Conservation (phyloP, 805 yeast species). For the Saccharomycopsis lassenensis region DNA sequence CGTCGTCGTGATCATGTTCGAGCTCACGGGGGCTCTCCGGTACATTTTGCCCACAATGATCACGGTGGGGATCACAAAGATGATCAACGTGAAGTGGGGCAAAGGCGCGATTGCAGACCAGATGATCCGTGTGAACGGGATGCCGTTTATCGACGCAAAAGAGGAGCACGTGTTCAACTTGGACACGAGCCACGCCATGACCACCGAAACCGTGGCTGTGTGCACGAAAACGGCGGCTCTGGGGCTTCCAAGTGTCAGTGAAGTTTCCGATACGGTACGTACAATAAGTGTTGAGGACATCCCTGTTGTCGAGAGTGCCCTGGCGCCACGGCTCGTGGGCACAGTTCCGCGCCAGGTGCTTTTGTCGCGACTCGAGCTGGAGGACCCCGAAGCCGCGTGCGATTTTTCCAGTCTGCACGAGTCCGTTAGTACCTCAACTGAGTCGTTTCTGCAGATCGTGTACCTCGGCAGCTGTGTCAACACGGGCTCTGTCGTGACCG, state of each 20-base stretch:
- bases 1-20: conserved; percentile 92
- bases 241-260: too few relatives aligned
- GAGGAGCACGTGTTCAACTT: conserved; percentile 53
- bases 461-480: too few relatives aligned
- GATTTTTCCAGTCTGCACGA: not conserved
- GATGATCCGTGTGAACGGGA: conserved; percentile 80
- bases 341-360: too few relatives aligned
- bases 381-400: not conserved
- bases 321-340: not conserved
- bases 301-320: conserved; percentile 26
- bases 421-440: too few relatives aligned
- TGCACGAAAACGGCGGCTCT: too few relatives aligned
- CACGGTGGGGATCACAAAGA: conserved; percentile 78
- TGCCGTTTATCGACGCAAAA: conserved; percentile 68
- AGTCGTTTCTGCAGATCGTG: conserved; percentile 2
- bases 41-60: conserved; percentile 95
- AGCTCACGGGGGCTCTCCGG: conserved; percentile 86
- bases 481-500: conserved; percentile 51
- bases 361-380: too few relatives aligned
- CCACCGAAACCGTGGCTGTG: too few relatives aligned
- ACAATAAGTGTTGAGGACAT: too few relatives aligned
- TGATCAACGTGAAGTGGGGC: conserved; percentile 69
- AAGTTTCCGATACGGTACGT: too few relatives aligned
- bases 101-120: conserved; percentile 91
- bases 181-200: conserved; percentile 42